Conservation (phyloP, 2,329 filamentous ascomycete genomes). For the Colletotrichum sp. region DNA sequence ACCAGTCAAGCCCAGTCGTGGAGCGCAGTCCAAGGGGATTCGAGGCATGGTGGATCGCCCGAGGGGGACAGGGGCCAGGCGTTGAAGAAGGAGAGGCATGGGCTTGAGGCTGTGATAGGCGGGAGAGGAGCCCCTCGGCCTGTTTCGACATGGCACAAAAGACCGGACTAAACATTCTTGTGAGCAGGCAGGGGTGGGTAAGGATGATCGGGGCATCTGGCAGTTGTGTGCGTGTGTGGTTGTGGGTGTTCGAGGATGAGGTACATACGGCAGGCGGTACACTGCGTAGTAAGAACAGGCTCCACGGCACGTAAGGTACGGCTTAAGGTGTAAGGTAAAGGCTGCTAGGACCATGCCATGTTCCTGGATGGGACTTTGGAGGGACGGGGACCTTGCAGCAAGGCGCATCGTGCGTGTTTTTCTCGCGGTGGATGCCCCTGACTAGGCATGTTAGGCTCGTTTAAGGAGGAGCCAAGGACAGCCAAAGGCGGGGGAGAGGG, state of each 20-base stretch:
- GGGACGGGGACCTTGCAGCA: conserved; percentile 21
- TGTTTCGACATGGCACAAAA: conserved; percentile 23
- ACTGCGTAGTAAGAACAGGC: background rate
- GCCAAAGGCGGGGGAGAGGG: conserved; percentile 15
- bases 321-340: background rate
- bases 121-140: conserved; percentile 18
- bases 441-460: conserved; percentile 7
- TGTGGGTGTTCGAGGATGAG: background rate
- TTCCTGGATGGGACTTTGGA: background rate
- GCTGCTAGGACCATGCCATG: conserved; percentile 4
- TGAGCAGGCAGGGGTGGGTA: conserved; percentile 25
- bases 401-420: conserved; percentile 14
- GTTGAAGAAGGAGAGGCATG: conserved; percentile 19
- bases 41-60: conserved; percentile 41
- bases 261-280: background rate
- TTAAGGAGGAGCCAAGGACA: conserved; percentile 14
- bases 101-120: conserved; percentile 33
- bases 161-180: conserved; percentile 28
- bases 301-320: background rate
- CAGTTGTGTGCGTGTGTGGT: background rate
- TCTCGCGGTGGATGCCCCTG: conserved; percentile 11
- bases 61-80: conserved; percentile 30
- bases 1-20: conserved; percentile 40
- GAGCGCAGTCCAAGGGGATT: conserved; percentile 37
- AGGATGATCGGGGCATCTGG: conserved; percentile 13